phyloP scores from a whole-genome alignment of 371 early-diverging fungal species.

The Racocetra persica region DNA sequence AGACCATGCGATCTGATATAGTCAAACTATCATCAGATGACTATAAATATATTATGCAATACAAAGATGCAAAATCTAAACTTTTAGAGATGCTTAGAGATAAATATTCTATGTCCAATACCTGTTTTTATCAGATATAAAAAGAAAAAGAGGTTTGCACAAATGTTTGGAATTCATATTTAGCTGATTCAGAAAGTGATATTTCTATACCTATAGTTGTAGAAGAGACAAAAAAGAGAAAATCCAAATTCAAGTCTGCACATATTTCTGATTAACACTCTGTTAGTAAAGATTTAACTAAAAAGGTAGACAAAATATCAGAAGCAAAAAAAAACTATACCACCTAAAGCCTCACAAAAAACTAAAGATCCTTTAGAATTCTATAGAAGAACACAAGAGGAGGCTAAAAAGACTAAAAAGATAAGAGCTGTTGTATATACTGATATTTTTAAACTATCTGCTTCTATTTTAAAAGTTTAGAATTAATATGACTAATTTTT shows the following conservation, averaged over 20 bases:
- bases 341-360: neutral
- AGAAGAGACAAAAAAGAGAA: neutral
- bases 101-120: conserved; percentile 3
- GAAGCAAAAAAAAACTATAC: neutral
- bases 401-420: neutral
- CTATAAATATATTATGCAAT: conserved; percentile 34
- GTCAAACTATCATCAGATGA: conserved; percentile 8
- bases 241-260: neutral
- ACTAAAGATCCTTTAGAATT: neutral
- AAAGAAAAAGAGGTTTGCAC: neutral
- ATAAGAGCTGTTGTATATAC: neutral
- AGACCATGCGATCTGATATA: conserved; percentile 3
- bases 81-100: neutral
- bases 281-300: neutral
- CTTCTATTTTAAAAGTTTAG: neutral
- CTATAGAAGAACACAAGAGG: neutral
- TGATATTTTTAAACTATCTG: neutral
- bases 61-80: conserved; percentile 18
- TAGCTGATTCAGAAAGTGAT: neutral
- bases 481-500: neutral
- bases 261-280: neutral
- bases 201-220: neutral
- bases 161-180: neutral
- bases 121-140: neutral
- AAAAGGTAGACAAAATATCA: neutral